phyloP scores from a whole-genome alignment of 225 moss, liverwort and hornwort genomes.

The Lunularia cruciata region DNA sequence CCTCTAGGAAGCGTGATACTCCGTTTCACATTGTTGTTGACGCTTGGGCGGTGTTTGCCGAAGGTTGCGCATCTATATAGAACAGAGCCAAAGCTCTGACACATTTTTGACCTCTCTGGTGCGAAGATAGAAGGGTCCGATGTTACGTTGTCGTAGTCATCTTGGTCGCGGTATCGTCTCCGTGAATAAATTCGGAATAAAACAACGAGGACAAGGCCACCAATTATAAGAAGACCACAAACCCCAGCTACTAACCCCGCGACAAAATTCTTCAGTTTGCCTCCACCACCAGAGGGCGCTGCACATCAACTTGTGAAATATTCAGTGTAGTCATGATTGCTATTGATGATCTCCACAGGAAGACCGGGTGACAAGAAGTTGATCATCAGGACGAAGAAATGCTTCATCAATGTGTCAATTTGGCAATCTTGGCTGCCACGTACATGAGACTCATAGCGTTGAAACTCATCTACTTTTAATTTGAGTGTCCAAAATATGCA shows the following conservation, averaged over 20 bases:
- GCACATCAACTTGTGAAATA: too few species aligned
- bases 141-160: neutral
- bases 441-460: too few species aligned
- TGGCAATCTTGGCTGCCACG: too few species aligned
- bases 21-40: slow-evolving; percentile 38
- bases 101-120: neutral
- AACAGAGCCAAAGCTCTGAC: neutral
- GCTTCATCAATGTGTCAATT: too few species aligned
- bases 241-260: neutral
- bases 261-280: too few species aligned
- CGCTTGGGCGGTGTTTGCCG: neutral
- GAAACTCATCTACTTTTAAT: too few species aligned
- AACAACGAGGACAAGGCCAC: neutral
- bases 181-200: neutral
- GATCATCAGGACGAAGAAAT: too few species aligned
- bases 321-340: too few species aligned
- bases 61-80: neutral
- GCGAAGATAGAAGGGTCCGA: neutral
- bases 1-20: slow-evolving; percentile 35
- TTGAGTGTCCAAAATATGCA: too few species aligned
- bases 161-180: neutral
- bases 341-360: too few species aligned
- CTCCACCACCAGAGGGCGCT: too few species aligned
- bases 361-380: too few species aligned
- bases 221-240: neutral